Base-by-base conservation (phyloP, 2,329 filamentous ascomycete genomes). In the Phialophora tarda region DNA sequence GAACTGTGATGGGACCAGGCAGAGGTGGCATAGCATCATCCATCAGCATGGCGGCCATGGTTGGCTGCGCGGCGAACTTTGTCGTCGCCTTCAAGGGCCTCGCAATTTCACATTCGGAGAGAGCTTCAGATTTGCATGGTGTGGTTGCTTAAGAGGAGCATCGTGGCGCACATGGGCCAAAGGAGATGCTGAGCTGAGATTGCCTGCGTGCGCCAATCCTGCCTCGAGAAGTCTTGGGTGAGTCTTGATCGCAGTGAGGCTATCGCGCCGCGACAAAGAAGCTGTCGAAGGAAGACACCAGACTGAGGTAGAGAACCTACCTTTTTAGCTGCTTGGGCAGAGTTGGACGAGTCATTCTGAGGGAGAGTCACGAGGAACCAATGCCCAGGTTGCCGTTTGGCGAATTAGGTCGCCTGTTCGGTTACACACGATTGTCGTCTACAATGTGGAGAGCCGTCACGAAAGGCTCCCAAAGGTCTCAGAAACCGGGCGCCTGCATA, bases 1-100 rank as follows among this genome's bases (percentile, higher is more conserved):
- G 53, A 23, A 70, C 61, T 2, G 70, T 66, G 58, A 69, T 71
- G 4, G 68, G 68, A 8, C 48, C 57, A 5, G 68, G 68, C 28
- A 63, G 63, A n/a, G 68, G 65, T 23, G 55, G 67, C 48, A 32
- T 34, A 7, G 30, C 11, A 23, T 34, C 57, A 50, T 59, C 59
- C n/a, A 61, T 23, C 24, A 61, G 4, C 23, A 41, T 44, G 59
- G 47, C 59, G n/a, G 59, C 28, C 59, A 61, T 61, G 28, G 48
- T 28, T 54, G 53, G 11, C 28, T 12, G 38, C 7, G 38, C 14
- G 17, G 38, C 38, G 14, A 21, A 44, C 38, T 44, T 3, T 44
- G 38, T 17, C 48, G 48, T 51, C 48, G 21, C 24, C 10, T 7
- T 26, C 21, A 12, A 51, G 23, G 14, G 14, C 12, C 12, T 51